Base-by-base conservation (phyloP, 768 basidiomycete species). In the Trametes villosa region DNA sequence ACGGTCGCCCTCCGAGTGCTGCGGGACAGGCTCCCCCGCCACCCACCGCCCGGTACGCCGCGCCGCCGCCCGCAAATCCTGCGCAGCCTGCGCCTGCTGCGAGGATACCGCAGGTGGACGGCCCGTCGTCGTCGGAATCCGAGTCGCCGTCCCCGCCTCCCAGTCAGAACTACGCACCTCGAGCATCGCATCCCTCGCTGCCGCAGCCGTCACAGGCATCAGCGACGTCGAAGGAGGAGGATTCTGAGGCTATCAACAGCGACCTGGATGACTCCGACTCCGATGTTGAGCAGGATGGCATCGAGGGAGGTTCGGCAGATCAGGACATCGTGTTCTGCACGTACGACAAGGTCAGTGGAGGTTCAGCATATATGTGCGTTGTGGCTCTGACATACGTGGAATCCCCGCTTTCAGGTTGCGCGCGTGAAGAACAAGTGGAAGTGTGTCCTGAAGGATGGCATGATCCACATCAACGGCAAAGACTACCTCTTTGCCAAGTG, bases 341-440 rank as follows among this genome's bases (percentile, higher is more conserved):
- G 8, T 98, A 97, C 72, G 97, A 99, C 73, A 98, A 98, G 87
- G 96, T 94, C 57, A 40, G 80, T 63, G 12, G 20, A 22, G 31
- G 42, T 26, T 57, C 26, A 26, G 52, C 33, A 44, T 53, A 31
- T 22, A 18, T 15, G 27, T 40, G n/a, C 5, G 42, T 41, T 20
- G 57, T 57, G 27, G 44, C 31, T 53, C 63, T 64, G 22, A 56
- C 49, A 40, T 24, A 26, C 42, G 27, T 4, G 12, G 33, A 20
- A 30, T 45, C 40, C 13, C 6, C 24, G 4, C 15, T 26, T 17
- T 11, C 49, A 98, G 96, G 96, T 98, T 34, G 94, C 96, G 44
- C 84, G 97, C n/a, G 96, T 98, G 26, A 99, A 98, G 78, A 98
- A 97, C 79, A 99, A 98, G 79, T 99, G 97, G 97, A 99, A 98